These are phyloP conservation scores for Coemansia sp. DNA, from an alignment of 371 early-diverging fungal genomes.

Conservation along the genomic window DNA sequence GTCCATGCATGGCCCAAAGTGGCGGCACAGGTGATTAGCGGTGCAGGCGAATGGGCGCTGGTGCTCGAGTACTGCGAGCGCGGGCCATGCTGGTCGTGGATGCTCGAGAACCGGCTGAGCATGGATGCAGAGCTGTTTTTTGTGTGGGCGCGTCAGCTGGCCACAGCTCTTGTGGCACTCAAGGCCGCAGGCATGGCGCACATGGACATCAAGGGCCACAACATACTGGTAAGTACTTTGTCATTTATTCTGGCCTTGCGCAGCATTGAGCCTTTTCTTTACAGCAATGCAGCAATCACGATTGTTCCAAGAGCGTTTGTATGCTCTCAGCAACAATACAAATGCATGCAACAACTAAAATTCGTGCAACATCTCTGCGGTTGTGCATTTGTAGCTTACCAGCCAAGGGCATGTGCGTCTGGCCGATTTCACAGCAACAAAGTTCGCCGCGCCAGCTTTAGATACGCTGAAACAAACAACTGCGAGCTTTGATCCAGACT, in stretches of 20 bases:
- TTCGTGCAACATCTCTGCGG: neutral
- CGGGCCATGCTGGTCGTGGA: slow-evolving; percentile 69
- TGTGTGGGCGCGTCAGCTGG: slow-evolving; percentile 69
- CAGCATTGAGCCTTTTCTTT: neutral
- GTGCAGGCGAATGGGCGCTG: slow-evolving; percentile 53
- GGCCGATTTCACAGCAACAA: slow-evolving; percentile 67
- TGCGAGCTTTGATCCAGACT: slow-evolving; percentile 17
- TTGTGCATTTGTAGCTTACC: slow-evolving; percentile 29
- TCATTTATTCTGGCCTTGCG: neutral
- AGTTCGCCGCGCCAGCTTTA: slow-evolving; percentile 53
- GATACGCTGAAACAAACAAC: slow-evolving; percentile 19
- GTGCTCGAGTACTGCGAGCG: slow-evolving; percentile 64
- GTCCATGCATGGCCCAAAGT: slow-evolving; percentile 29
- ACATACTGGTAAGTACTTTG: slow-evolving; percentile 61
- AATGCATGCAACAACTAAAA: too few relatives aligned
- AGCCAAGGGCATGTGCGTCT: slow-evolving; percentile 52
- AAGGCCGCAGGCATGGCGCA: slow-evolving; percentile 71
- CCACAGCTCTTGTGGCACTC: slow-evolving; percentile 63
- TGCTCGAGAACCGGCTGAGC: slow-evolving; percentile 52
- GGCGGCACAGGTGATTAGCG: slow-evolving; percentile 18
- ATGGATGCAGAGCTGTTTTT: slow-evolving; percentile 60
- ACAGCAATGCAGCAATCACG: neutral
- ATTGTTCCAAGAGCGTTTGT: too few relatives aligned
- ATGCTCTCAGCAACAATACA: too few relatives aligned
- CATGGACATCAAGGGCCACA: slow-evolving; percentile 87